A percentile compares a stretch with the other conserved stretches of the same genome.
phyloP scores from a whole-genome alignment of 139 green algal genomes.

The Yamagishiella unicocca region DNA sequence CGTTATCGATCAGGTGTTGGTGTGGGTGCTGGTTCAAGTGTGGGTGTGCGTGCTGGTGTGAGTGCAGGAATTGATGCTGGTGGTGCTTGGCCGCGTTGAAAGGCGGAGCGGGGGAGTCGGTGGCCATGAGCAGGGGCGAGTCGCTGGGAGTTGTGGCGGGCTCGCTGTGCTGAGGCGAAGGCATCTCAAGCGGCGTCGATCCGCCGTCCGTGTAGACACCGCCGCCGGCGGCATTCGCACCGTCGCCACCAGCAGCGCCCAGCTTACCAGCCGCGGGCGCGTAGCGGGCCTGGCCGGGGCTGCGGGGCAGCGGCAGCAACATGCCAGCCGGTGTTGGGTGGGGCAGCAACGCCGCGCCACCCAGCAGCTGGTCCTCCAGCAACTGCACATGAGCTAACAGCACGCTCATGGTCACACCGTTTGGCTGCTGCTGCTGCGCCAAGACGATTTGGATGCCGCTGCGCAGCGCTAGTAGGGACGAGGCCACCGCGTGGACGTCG shows the following conservation, averaged over 20 bases:
- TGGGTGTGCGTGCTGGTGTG: not conserved
- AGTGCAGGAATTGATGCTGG: not conserved
- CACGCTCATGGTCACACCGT: not conserved
- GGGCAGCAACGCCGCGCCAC: not conserved
- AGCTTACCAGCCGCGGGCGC: not conserved
- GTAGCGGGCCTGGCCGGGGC: not conserved
- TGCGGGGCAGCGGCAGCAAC: conserved; percentile 14
- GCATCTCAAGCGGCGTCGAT: not conserved
- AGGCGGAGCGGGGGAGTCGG: not conserved
- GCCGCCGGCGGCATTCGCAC: not conserved
- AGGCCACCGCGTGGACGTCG: not conserved
- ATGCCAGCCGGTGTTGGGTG: not conserved
- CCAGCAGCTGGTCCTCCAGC: conserved; percentile 33
- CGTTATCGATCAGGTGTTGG: no score
- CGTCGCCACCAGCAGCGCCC: not conserved
- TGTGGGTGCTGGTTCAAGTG: not conserved
- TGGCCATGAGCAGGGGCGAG: conserved; percentile 9
- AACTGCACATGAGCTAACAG: conserved; percentile 7
- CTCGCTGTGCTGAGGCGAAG: not conserved
- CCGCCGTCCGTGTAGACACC: not conserved
- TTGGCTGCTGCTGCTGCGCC: not conserved
- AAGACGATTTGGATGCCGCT: not conserved
- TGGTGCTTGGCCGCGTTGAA: not conserved
- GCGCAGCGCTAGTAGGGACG: conserved; percentile 3
- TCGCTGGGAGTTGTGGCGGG: not conserved